Evolutionary conservation across 352 stramenopile species (phyloP).

Genomic region (Phytophthora agathidicida): DNA sequence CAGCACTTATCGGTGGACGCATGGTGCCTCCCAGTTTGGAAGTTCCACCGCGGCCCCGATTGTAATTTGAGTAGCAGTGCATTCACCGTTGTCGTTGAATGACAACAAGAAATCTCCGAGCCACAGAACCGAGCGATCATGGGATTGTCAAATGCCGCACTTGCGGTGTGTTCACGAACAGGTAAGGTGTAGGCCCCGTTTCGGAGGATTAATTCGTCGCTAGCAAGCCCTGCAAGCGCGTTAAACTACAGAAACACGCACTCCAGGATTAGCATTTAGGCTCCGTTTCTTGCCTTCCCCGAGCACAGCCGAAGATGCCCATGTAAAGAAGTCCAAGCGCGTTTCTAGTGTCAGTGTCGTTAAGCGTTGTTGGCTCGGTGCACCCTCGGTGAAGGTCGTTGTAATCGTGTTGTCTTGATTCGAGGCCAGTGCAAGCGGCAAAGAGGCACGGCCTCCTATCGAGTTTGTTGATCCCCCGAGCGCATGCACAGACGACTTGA

Average conservation of each 20-base stretch:
- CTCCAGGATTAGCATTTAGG: conserved; percentile 12
- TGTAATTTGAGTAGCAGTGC: too few relatives aligned
- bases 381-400: conserved; percentile 29
- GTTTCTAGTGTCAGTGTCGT: conserved; percentile 28
- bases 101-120: too few relatives aligned
- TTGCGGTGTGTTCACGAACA: neutral
- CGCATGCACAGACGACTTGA: neutral
- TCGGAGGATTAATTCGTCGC: neutral
- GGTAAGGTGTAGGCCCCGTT: too few relatives aligned
- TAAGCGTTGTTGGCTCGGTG: conserved; percentile 8
- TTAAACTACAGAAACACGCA: conserved; percentile 32
- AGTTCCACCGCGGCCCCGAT: too few relatives aligned
- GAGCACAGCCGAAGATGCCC: conserved; percentile 34
- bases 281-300: conserved; percentile 17
- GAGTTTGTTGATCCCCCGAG: neutral
- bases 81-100: too few relatives aligned
- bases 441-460: too few relatives aligned
- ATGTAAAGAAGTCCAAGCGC: conserved; percentile 32
- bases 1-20: neutral
- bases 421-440: neutral
- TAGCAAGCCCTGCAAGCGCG: neutral
- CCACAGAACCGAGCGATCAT: neutral
- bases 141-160: neutral
- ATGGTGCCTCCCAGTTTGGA: too few relatives aligned
- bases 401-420: conserved; percentile 7